Evolutionary conservation across 257 asterid species (phyloP).

Genomic region (Avicennia marina): DNA sequence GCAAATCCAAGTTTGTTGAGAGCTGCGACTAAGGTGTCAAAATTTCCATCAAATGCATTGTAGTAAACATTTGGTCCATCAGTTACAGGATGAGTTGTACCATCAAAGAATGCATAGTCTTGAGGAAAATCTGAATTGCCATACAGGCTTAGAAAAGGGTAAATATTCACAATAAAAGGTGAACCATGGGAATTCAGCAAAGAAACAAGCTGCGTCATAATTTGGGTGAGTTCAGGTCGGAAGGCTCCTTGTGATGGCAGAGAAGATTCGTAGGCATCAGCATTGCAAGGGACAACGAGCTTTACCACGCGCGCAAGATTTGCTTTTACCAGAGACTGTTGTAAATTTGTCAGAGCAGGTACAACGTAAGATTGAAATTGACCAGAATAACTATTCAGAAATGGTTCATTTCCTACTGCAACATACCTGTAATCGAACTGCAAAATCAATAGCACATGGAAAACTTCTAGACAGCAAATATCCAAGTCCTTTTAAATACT

Average conservation of each 20-base stretch:
- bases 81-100: slow-evolving; percentile 67
- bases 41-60: slow-evolving; percentile 92
- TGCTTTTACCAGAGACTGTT: slow-evolving; percentile 61
- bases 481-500: too few species aligned
- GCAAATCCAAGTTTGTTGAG: slow-evolving; percentile 65
- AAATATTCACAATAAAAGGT: slow-evolving; percentile 82
- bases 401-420: slow-evolving; percentile 96
- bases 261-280: slow-evolving; percentile 85
- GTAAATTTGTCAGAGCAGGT: slow-evolving; percentile 73
- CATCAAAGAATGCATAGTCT: slow-evolving; percentile 90
- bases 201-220: slow-evolving; percentile 72
- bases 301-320: slow-evolving; percentile 68
- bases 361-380: slow-evolving; percentile 69
- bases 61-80: slow-evolving; percentile 78
- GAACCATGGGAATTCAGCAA: slow-evolving; percentile 79
- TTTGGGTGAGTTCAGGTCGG: slow-evolving; percentile 70
- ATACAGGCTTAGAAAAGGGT: slow-evolving; percentile 85
- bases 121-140: slow-evolving; percentile 87
- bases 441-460: slow-evolving; percentile 15
- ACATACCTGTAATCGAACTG: slow-evolving; percentile 53
- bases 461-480: slow-evolving; percentile 6
- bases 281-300: slow-evolving; percentile 96
- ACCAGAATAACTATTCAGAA: slow-evolving; percentile 70
- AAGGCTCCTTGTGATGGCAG: slow-evolving; percentile 91
- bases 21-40: slow-evolving; percentile 82